Evolutionary conservation across 1,139 yeast species (phyloP).

Genomic region (Zygosaccharomyces sapae): DNA sequence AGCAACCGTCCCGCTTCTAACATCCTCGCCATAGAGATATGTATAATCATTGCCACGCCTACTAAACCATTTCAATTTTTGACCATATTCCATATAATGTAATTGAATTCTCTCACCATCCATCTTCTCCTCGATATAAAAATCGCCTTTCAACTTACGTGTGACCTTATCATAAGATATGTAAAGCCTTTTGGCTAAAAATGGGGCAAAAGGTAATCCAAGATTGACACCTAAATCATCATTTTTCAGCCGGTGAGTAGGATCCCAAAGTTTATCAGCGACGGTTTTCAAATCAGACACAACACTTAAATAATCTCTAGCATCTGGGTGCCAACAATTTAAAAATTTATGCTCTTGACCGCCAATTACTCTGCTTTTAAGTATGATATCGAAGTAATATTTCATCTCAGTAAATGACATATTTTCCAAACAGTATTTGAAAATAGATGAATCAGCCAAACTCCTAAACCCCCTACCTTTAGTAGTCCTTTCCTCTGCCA

Average conservation of each 20-base stretch:
- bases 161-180: conserved; percentile 49
- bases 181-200: conserved; percentile 54
- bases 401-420: conserved; percentile 63
- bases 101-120: conserved; percentile 88
- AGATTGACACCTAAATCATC: conserved; percentile 47
- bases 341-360: conserved; percentile 61
- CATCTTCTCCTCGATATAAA: conserved; percentile 82
- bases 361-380: conserved; percentile 56
- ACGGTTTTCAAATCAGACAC: conserved; percentile 65
- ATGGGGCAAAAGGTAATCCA: conserved; percentile 64
- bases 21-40: conserved; percentile 62
- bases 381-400: conserved; percentile 64
- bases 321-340: conserved; percentile 78
- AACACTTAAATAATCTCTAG: conserved; percentile 56
- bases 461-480: conserved; percentile 25
- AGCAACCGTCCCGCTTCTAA: conserved; percentile 54
- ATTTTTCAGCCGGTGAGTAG: conserved; percentile 41
- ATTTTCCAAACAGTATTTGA: conserved; percentile 49
- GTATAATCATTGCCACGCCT: conserved; percentile 73
- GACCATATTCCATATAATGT: conserved; percentile 47
- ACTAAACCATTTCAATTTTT: conserved; percentile 55
- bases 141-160: conserved; percentile 45
- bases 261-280: conserved; percentile 56
- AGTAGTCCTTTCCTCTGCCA: conserved; percentile 40
- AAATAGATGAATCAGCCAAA: conserved; percentile 36